These are phyloP conservation scores for Claviceps sp. DNA, from an alignment of 2,329 filamentous ascomycete species.

Conservation along the genomic window DNA sequence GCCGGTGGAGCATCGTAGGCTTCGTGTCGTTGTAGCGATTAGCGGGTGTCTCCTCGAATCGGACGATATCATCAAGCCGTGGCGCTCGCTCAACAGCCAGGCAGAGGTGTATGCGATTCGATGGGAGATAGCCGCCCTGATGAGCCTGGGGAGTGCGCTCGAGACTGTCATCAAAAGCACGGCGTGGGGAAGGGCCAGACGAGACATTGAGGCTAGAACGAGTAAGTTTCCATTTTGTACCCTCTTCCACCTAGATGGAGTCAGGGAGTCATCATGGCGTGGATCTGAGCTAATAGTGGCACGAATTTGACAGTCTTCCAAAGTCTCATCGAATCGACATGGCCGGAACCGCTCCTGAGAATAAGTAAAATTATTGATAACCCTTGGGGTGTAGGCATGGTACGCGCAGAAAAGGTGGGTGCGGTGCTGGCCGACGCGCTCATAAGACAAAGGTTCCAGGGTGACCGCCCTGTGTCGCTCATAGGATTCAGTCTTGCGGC, in stretches of 20 bases:
- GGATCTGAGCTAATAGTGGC: neutral
- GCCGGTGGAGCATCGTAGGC: constrained; percentile 45
- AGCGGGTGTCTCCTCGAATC: constrained; percentile 68
- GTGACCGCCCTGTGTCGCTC: constrained; percentile 67
- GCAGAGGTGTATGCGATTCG: constrained; percentile 72
- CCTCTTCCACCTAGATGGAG: neutral
- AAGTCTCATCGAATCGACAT: constrained; percentile 43
- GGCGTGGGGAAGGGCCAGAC: constrained; percentile 61
- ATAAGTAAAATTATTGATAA: constrained; percentile 68
- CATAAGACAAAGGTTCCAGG: constrained; percentile 62
- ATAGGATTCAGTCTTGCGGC: constrained; percentile 75
- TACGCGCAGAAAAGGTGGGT: constrained; percentile 60
- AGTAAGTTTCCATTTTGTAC: constrained; percentile 23
- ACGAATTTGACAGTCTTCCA: constrained; percentile 31
- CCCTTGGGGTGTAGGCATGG: constrained; percentile 64
- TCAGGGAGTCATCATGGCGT: neutral
- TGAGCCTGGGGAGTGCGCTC: constrained; percentile 66
- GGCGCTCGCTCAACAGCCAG: constrained; percentile 59
- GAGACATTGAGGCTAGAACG: constrained; percentile 31
- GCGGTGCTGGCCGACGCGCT: constrained; percentile 67
- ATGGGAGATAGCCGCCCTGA: constrained; percentile 68
- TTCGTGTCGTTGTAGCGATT: constrained; percentile 73
- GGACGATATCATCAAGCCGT: constrained; percentile 56
- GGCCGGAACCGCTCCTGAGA: constrained; percentile 52
- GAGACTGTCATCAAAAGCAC: constrained; percentile 64